Evolutionary conservation across 2,329 filamentous ascomycete genomes (phyloP).

Genomic region (Aspergillus eucalypticola): DNA sequence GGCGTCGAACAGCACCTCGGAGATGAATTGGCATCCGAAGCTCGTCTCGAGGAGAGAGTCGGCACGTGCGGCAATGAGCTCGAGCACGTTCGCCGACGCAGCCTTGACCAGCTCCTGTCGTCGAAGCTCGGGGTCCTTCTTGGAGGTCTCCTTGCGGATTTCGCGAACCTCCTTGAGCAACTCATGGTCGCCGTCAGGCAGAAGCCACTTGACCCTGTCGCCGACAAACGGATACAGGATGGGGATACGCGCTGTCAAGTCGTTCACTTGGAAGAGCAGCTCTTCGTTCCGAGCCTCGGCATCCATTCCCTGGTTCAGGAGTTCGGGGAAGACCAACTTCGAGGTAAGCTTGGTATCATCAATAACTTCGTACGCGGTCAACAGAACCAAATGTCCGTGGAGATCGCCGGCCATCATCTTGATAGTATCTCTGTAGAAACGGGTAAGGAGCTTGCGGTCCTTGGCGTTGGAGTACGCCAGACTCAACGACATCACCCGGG

Average conservation of each 20-base stretch:
- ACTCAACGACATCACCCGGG: constrained; percentile 75
- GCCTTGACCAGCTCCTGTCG: constrained; percentile 73
- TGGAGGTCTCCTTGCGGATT: constrained; percentile 80
- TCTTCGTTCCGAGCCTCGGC: constrained; percentile 45
- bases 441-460: constrained; percentile 85
- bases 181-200: constrained; percentile 65
- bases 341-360: constrained; percentile 89
- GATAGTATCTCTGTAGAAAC: constrained; percentile 86
- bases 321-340: constrained; percentile 83
- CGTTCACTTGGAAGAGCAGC: constrained; percentile 44
- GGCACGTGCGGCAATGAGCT: constrained; percentile 69
- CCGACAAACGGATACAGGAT: constrained; percentile 79
- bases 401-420: constrained; percentile 80
- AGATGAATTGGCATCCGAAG: constrained; percentile 84
- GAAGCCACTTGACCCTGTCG: constrained; percentile 61
- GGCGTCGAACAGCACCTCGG: constrained; percentile 75
- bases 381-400: constrained; percentile 75
- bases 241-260: constrained; percentile 58
- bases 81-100: constrained; percentile 73
- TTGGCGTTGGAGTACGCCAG: constrained; percentile 86
- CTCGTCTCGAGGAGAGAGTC: constrained; percentile 69
- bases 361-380: constrained; percentile 85
- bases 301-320: constrained; percentile 67
- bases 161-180: constrained; percentile 75
- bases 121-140: constrained; percentile 80